Percentiles rank a stretch among this genome's conserved stretches.
phyloP scores from a whole-genome alignment of 2,329 filamentous ascomycete species.

The Fusarium longipes region DNA sequence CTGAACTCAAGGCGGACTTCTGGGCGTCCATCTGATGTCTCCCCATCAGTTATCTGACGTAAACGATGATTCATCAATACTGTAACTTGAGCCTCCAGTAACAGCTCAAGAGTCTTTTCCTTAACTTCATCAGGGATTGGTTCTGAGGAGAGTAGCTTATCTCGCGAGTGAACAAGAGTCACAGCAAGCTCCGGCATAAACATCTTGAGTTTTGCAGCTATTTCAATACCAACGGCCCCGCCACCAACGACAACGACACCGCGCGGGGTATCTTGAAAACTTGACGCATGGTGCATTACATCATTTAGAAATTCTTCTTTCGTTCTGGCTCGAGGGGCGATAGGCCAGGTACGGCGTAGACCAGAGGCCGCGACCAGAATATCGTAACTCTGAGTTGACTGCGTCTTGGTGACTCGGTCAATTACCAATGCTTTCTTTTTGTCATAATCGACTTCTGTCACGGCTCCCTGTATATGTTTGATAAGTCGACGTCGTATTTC shows the following conservation, averaged over 20 bases:
- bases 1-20: background rate
- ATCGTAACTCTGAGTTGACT: background rate
- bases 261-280: background rate
- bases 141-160: background rate
- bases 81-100: background rate
- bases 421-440: background rate
- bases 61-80: conserved; percentile 6
- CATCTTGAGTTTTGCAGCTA: background rate
- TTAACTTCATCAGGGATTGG: background rate
- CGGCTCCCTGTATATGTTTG: background rate
- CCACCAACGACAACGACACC: conserved; percentile 1
- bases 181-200: background rate
- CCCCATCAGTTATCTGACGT: background rate
- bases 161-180: background rate
- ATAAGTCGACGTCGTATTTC: background rate
- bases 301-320: background rate
- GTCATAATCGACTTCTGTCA: background rate
- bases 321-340: background rate
- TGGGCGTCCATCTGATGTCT: background rate
- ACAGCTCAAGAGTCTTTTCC: background rate
- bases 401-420: background rate
- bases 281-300: background rate
- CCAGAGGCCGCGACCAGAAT: background rate
- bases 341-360: background rate
- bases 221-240: background rate